A percentile compares a stretch with the other conserved stretches of the same genome.
Conservation (phyloP, 306 rosid species). For the Quercus dentata region DNA sequence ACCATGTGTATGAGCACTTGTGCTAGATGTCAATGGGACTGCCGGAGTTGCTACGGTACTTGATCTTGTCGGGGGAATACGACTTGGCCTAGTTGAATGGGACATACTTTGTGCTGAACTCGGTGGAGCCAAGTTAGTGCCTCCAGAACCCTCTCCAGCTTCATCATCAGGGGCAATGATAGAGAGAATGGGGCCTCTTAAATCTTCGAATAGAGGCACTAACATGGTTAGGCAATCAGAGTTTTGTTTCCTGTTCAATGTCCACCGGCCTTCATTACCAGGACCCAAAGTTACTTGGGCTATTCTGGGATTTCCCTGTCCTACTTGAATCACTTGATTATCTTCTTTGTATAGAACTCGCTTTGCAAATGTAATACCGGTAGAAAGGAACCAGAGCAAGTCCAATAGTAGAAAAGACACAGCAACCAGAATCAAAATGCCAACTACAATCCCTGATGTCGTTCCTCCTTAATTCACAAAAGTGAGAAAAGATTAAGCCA, state of each 20-base stretch:
- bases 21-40: too few relatives aligned
- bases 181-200: conserved; percentile 94
- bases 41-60: too few relatives aligned
- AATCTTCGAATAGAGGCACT: conserved; percentile 84
- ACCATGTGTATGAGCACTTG: too few relatives aligned
- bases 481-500: conserved; percentile 3
- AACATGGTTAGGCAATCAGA: conserved; percentile 47
- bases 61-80: too few relatives aligned
- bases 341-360: conserved; percentile 93
- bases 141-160: too few relatives aligned
- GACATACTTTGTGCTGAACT: too few relatives aligned
- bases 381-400: conserved; percentile 71
- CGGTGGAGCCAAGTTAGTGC: too few relatives aligned
- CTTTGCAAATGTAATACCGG: conserved; percentile 81
- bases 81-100: too few relatives aligned
- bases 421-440: conserved; percentile 50
- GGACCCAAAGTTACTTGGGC: conserved; percentile 79
- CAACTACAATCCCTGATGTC: conserved; percentile 50
- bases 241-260: conserved; percentile 59
- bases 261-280: conserved; percentile 91
- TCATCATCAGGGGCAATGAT: too few relatives aligned
- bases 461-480: conserved; percentile 48
- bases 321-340: conserved; percentile 58
- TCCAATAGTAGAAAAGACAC: conserved; percentile 45
- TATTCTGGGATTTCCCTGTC: conserved; percentile 58